A percentile compares a stretch with the other conserved stretches of the same genome.
Evolutionary conservation across 495 filamentous ascomycete species (phyloP).

Genomic region (Neurospora pannonica): DNA sequence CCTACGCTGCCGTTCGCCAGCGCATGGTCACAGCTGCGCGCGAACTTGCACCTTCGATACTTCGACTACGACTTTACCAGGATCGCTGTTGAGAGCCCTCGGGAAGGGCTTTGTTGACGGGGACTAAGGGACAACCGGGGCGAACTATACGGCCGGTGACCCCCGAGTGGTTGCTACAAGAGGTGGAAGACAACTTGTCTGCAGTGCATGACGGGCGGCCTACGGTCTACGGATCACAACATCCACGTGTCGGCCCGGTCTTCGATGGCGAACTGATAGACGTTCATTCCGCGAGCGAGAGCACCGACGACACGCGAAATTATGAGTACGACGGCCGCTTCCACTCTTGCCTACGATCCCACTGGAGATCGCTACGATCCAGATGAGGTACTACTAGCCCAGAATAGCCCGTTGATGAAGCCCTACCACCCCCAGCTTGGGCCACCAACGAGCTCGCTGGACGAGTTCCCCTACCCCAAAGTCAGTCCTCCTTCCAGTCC

Average conservation of each 20-base stretch:
- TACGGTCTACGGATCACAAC: background rate
- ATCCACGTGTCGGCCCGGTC: background rate
- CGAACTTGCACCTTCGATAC: background rate
- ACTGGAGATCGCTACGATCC: conserved; percentile 36
- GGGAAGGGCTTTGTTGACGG: conserved; percentile 2
- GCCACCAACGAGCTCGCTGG: conserved; percentile 27
- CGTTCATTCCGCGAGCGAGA: conserved; percentile 18
- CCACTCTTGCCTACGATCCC: conserved; percentile 29
- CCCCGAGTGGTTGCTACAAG: background rate
- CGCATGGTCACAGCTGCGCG: conserved; percentile 13
- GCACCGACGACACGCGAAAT: conserved; percentile 25
- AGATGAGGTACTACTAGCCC: conserved; percentile 30
- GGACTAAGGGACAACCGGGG: background rate
- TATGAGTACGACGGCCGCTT: conserved; percentile 35
- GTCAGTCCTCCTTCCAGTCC: conserved; percentile 30
- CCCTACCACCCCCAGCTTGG: conserved; percentile 30
- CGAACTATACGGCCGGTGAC: background rate
- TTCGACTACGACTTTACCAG: background rate
- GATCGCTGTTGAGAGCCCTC: conserved; percentile 2
- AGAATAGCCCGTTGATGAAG: conserved; percentile 34
- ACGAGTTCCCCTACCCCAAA: conserved; percentile 20
- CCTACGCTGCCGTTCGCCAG: conserved; percentile 11
- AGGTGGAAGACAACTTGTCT: background rate
- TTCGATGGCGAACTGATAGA: conserved; percentile 25
- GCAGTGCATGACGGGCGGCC: background rate